Percentiles rank a stretch among this genome's conserved stretches.
These are phyloP conservation scores for Citrus sp. DNA, from an alignment of 345 rosid genomes.

Conservation along the genomic window DNA sequence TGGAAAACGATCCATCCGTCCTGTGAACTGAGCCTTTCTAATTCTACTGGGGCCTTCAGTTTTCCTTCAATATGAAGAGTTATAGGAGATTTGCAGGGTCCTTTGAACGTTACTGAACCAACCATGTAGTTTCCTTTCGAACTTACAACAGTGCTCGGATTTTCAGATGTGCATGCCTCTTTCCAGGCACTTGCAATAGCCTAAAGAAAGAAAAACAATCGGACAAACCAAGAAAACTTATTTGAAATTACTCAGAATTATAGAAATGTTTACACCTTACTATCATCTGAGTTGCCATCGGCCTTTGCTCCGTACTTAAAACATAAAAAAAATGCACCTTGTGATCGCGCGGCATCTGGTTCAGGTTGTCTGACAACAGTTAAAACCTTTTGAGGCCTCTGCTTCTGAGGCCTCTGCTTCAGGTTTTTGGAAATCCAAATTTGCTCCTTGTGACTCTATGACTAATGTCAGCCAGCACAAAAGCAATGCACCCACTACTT, in stretches of 20 bases:
- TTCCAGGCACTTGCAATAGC: slow-evolving; percentile 35
- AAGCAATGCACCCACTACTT: not conserved
- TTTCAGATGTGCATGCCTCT: slow-evolving; percentile 28
- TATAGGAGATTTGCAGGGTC: slow-evolving; percentile 47
- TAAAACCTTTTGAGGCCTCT: not conserved
- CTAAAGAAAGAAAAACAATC: not conserved
- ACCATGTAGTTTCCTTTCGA: slow-evolving; percentile 39
- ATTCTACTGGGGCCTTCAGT: slow-evolving; percentile 30
- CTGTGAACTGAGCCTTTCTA: slow-evolving; percentile 1
- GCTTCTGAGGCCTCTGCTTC: slow-evolving; percentile 26
- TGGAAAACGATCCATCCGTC: slow-evolving; percentile 34
- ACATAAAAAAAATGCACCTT: slow-evolving; percentile 18
- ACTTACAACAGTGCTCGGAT: slow-evolving; percentile 27
- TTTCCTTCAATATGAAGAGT: slow-evolving; percentile 35
- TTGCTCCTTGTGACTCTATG: not conserved
- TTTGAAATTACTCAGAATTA: not conserved
- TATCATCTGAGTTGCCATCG: slow-evolving; percentile 33
- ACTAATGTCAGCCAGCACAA: not conserved
- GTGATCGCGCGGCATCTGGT: not conserved
- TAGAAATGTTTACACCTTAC: slow-evolving; percentile 15
- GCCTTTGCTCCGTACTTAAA: slow-evolving; percentile 33
- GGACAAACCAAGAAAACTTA: not conserved
- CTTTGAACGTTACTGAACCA: slow-evolving; percentile 20
- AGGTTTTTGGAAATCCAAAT: slow-evolving; percentile 21
- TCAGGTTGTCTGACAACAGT: not conserved